Base-by-base conservation (phyloP, 345 rosid species). In the Erucastrum elatum region DNA sequence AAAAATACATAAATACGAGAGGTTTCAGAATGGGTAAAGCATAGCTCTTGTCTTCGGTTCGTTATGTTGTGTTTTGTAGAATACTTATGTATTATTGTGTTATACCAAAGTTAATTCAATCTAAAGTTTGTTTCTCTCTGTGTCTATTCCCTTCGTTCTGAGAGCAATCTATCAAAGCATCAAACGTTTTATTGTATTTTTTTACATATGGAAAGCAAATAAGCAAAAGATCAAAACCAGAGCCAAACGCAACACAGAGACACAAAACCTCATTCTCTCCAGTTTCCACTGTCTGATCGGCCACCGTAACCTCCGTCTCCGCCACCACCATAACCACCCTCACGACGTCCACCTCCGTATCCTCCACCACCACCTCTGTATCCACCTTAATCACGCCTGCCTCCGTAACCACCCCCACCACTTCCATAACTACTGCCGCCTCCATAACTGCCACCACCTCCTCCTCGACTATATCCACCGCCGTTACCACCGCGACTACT, bases 261-360 rank as follows among this genome's bases (percentile, higher is more conserved):
- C 44, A 5, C 25, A 66, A 37, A 29, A 29, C 31, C 55, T 63
- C 64, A 90, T 67, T 4, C 85, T 82, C 89, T 87, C 94, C 91
- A 90, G 88, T 21, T 84, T 6, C 90, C 90, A 49, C 64, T 74
- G 0, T 87, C 91, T 1, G 91, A 82, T 1, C 89, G 80, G 0
- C 88, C 87, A 58, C 91, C 79, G 2, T 87, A 87, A 62, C 90
- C 90, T n/a, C 41, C 66, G 1, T 87, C 91, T 15, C 84, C 83
- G 0, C 87, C 80, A 0, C 85, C 87, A 64, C 84, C 88, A 0
- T 84, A 85, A 0, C 90, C 89, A 0, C 90, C 88, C 1, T 68
- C 80, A 60, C 80, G 68, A 76, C 80, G 74, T 4, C 66, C 80
- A 76, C 74, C 80, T 39, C 82, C 73, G 4, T 72, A 72, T 39